Base-by-base conservation (phyloP, 768 basidiomycete species). In the Tephrocybe rancida region DNA sequence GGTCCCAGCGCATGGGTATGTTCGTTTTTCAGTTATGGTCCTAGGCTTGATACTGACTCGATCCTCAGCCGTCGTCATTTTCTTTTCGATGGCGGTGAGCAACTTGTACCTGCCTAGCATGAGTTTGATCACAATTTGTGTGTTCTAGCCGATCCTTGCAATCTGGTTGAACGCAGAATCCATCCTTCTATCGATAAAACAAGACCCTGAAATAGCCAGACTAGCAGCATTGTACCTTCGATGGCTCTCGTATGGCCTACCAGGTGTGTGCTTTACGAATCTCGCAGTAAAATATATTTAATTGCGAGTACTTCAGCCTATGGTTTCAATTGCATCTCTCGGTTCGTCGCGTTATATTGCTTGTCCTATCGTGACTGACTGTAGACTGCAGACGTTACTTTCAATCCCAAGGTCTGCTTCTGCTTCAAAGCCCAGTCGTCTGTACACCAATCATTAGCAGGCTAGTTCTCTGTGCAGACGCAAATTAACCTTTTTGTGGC, bases 1-100 rank as follows among this genome's bases (percentile, higher is more conserved):
- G 94, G 94, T 69, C 88, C 8, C 92, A 95, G 67, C 77, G 95
- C 57, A 93, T 92, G 89, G 75, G 87, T 88, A 58, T 38, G 85
- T 74, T n/a, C 13, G 10, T 11, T 42, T 47, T 44, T 27, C 29
- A 43, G 7, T 8, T 9, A 37, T 37, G n/a, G 4, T 6, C 16
- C 10, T 30, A 30, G 10, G 43, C n/a, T 39, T 16, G 47, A 41
- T 46, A 27, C 18, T 50, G 25, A 37, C 11, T 2, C 26, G 9
- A 2, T 18, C 39, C 11, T 43, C 47, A 90, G 88, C 72, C 44
- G 77, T 92, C 22, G 79, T 91, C 42, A 80, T 84, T 73, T 67
- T 74, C 5, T 71, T 75, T 10, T 61, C 75, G 8, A 67, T 90
- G 9, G 71, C 89, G 52, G 90, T 89, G 64, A 54, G 48, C 10